A percentile compares a stretch with the other conserved stretches of the same genome.
Evolutionary conservation across 2,329 filamentous ascomycete species (phyloP).

Genomic region (Pseudopyrenochaeta lycopersici): DNA sequence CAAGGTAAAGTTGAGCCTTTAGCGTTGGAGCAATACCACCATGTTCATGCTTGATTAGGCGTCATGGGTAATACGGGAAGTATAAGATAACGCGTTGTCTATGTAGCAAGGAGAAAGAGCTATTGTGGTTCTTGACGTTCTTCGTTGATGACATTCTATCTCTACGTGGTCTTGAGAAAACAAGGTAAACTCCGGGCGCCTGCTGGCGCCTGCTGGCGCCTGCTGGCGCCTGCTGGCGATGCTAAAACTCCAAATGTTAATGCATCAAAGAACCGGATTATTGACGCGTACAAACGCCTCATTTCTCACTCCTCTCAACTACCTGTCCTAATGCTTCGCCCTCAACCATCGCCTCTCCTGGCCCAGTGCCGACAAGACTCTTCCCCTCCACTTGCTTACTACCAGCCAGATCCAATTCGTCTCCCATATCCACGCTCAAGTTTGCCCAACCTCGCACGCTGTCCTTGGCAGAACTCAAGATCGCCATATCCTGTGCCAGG

Average conservation of each 20-base stretch:
- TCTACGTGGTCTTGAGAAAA: too few species aligned
- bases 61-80: too few species aligned
- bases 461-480: slow-evolving; percentile 37
- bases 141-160: too few species aligned
- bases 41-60: not conserved
- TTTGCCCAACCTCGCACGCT: slow-evolving; percentile 48
- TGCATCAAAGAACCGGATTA: not conserved
- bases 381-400: slow-evolving; percentile 6
- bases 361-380: slow-evolving; percentile 9
- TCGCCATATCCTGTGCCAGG: slow-evolving; percentile 39
- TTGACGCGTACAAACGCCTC: not conserved
- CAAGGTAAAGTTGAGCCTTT: not conserved
- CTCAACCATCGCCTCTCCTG: slow-evolving; percentile 43
- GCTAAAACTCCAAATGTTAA: not conserved
- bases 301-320: slow-evolving; percentile 22
- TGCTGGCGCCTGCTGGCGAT: not conserved
- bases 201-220: too few species aligned
- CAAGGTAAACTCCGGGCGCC: too few species aligned
- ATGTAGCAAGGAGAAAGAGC: too few species aligned
- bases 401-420: not conserved
- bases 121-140: too few species aligned
- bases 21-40: not conserved
- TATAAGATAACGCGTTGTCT: too few species aligned
- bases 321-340: slow-evolving; percentile 48
- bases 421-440: slow-evolving; percentile 20